Base-by-base conservation (phyloP, 2,329 filamentous ascomycete species). In the Arthroderma sp. region DNA sequence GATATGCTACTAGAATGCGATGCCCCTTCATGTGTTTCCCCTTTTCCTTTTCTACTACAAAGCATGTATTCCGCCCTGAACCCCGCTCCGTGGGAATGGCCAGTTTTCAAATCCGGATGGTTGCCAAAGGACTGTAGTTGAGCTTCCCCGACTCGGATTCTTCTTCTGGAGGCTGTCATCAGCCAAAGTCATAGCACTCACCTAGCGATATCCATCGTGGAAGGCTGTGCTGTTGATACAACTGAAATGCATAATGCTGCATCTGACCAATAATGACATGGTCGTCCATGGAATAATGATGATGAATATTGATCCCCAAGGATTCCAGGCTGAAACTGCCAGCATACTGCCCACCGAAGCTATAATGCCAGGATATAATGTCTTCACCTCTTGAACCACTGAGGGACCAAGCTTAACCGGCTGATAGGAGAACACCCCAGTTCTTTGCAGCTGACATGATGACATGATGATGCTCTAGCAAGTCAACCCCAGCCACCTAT, bases 171-270 rank as follows among this genome's bases (percentile, higher is more conserved):
- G 47, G 43, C 49, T 51, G 15, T 49, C 15, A 22, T 38, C 29
- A 46, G 34, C 49, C 34, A 49, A 52, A 53, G 55, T 49, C 49
- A 50, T 45, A 54, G 52, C 50, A 48, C 52, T 56, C 57, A 40
- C 49, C 45, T 47, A 45, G 46, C 47, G 52, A 54, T 59, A 51
- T 41, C 60, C 59, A 60, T 61, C 58, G 57, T 52, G 51, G 56
- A 49, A 42, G 48, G 42, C 37, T 47, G 38, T 34, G 41, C 33
- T 46, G 42, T 56, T 54, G 56, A 57, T 57, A 59, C 56, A 56
- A 48, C 51, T 54, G 56, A 63, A 57, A 36, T 63, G 62, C 51
- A 61, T 65, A 58, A 64, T 64, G 60, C 54, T 60, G 58, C 61
- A 61, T 47, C 45, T 43, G 43, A 38, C 47, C 42, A 43, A 47